These are phyloP conservation scores for Maudiozyma serrabonitensis DNA, from an alignment of 805 yeast genomes.

Conservation along the genomic window DNA sequence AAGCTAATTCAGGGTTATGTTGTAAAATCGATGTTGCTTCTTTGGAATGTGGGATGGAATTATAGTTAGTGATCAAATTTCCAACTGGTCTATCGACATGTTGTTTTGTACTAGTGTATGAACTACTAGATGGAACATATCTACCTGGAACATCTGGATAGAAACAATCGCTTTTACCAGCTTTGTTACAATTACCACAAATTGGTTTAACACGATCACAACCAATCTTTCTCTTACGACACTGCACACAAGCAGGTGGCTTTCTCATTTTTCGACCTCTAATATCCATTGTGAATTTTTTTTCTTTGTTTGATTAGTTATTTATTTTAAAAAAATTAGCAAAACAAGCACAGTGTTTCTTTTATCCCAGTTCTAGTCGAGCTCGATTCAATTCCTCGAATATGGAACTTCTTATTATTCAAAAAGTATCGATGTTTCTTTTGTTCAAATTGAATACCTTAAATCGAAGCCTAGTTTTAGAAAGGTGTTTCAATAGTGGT, in stretches of 20 bases:
- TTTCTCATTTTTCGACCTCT: slow-evolving; percentile 11
- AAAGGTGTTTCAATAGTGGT: too few species aligned
- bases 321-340: too few species aligned
- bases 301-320: too few species aligned
- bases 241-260: slow-evolving; percentile 23
- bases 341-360: not conserved
- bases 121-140: slow-evolving; percentile 16
- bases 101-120: not conserved
- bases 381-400: too few species aligned
- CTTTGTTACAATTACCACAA: slow-evolving; percentile 32
- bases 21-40: slow-evolving; percentile 4
- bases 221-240: slow-evolving; percentile 30
- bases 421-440: too few species aligned
- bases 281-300: slow-evolving; percentile 7
- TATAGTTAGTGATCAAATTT: not conserved
- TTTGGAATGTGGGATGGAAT: slow-evolving; percentile 3
- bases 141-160: slow-evolving; percentile 26
- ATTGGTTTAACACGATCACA: slow-evolving; percentile 36
- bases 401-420: too few species aligned
- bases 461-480: too few species aligned
- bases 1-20: slow-evolving; percentile 18
- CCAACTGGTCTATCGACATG: not conserved
- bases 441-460: too few species aligned
- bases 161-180: slow-evolving; percentile 20
- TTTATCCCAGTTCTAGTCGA: not conserved